These are phyloP conservation scores for Dysphania ambrosioides DNA, from an alignment of 148 eudicot species.

Conservation along the genomic window DNA sequence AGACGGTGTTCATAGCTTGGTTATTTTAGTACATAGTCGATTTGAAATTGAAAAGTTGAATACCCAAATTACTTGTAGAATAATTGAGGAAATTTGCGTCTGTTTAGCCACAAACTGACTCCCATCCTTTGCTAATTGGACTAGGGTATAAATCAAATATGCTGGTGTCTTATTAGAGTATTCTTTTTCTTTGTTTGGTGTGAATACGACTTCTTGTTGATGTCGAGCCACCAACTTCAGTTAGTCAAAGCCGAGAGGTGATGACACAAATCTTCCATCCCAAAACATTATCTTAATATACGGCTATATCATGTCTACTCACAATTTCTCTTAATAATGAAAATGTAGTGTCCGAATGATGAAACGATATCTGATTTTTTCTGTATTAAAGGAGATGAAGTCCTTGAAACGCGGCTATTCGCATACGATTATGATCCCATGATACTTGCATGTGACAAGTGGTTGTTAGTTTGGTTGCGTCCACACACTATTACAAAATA, in stretches of 20 bases:
- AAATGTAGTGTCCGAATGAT: background rate
- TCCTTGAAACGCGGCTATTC: conserved; percentile 43
- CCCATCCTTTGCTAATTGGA: no score
- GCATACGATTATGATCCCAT: conserved; percentile 29
- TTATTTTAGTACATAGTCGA: no score
- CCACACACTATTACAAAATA: background rate
- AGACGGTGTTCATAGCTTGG: no score
- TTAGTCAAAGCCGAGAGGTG: background rate
- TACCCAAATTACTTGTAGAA: no score
- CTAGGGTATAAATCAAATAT: no score
- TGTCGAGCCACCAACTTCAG: background rate
- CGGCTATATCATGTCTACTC: background rate
- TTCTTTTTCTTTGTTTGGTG: no score
- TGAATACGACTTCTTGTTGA: no score
- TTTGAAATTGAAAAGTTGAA: no score
- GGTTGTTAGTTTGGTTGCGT: conserved; percentile 24
- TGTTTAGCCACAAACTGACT: no score
- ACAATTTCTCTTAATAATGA: background rate
- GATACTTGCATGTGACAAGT: conserved; percentile 39
- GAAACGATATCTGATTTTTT: background rate
- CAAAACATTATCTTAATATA: background rate
- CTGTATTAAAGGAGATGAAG: background rate
- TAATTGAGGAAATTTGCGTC: no score
- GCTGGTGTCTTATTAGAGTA: no score
- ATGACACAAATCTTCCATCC: background rate